phyloP scores from a whole-genome alignment of 495 filamentous ascomycete species.

The Patellaria atrata region DNA sequence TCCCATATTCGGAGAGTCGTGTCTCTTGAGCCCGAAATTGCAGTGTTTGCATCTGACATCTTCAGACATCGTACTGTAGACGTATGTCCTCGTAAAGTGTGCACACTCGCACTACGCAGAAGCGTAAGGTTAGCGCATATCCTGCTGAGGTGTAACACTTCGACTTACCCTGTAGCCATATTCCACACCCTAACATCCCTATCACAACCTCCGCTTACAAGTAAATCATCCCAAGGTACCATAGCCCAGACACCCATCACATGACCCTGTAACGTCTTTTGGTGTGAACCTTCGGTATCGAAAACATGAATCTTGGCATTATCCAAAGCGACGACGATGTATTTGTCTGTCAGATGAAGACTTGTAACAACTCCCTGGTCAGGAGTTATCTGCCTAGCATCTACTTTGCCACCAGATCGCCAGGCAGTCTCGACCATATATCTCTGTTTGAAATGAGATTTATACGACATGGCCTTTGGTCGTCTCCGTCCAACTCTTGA shows the following conservation, averaged over 20 bases:
- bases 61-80: conserved; percentile 94
- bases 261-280: conserved; percentile 83
- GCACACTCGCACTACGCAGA: conserved; percentile 45
- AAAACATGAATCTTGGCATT: conserved; percentile 98
- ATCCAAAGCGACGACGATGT: conserved; percentile 93
- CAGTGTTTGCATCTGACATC: conserved; percentile 86
- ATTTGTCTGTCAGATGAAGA: conserved; percentile 83
- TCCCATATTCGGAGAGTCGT: conserved; percentile 95
- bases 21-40: conserved; percentile 91
- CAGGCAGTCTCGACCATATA: conserved; percentile 96
- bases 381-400: conserved; percentile 72
- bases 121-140: conserved; percentile 5
- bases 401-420: conserved; percentile 72
- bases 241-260: conserved; percentile 99
- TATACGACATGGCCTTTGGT: conserved; percentile 53
- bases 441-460: conserved; percentile 91
- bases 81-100: conserved; percentile 83
- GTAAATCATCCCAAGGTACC: conserved; percentile 92
- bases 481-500: conserved; percentile 10
- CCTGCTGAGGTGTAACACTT: conserved; percentile 2
- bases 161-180: conserved; percentile 75
- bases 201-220: conserved; percentile 95
- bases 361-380: conserved; percentile 96
- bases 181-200: conserved; percentile 96
- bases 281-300: conserved; percentile 73